Evolutionary conservation across 1,284 basidiomycete species (phyloP).

Genomic region (Cerrena zonata): DNA sequence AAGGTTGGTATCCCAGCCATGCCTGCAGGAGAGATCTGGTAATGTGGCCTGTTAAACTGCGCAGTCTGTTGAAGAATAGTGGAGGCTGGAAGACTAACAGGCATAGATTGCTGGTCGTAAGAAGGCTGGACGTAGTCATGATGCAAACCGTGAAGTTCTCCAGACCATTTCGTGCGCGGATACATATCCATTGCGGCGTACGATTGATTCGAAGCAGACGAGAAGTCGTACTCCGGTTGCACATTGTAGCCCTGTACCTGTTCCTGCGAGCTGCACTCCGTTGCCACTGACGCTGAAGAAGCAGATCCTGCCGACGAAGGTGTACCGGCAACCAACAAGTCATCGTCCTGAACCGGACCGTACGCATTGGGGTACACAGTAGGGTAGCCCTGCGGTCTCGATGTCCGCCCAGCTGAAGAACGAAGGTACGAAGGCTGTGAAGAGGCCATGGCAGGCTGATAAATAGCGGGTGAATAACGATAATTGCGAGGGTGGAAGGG

Average conservation of each 20-base stretch:
- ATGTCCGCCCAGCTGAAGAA: background rate
- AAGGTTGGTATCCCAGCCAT: background rate
- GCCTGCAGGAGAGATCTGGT: background rate
- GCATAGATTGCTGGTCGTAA: background rate
- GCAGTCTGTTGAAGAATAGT: too few relatives aligned
- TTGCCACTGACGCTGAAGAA: background rate
- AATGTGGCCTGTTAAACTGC: too few relatives aligned
- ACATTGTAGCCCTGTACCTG: background rate
- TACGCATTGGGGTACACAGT: background rate
- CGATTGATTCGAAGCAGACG: background rate
- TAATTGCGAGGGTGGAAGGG: background rate
- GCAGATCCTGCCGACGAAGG: background rate
- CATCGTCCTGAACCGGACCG: background rate
- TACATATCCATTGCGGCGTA: background rate
- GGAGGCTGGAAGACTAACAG: background rate
- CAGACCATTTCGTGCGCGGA: background rate
- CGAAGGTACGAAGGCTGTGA: background rate
- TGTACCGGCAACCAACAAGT: background rate
- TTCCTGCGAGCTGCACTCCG: background rate
- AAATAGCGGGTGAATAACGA: background rate
- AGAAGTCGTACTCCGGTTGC: background rate
- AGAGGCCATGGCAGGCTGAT: background rate
- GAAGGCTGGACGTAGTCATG: background rate
- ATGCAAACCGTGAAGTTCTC: background rate
- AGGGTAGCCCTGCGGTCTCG: background rate